Evolutionary conservation across 2,329 filamentous ascomycete species (phyloP), one percentile per base, ranked within the genome.

Genomic region (Eutypa lata): DNA sequence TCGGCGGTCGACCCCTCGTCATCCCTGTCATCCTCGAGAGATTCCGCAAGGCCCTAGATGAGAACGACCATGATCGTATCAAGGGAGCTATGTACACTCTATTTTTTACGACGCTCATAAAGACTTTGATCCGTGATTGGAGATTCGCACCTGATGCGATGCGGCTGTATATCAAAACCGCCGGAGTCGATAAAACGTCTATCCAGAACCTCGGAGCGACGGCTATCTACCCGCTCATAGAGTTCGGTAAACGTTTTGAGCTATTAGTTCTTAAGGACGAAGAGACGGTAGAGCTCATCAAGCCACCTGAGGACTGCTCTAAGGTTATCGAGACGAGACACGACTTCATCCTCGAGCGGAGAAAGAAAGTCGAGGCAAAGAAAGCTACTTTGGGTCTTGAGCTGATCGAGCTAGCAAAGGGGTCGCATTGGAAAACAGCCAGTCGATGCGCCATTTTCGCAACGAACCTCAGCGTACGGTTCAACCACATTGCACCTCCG

Each of bases 391-490:
- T 99, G 24, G 90, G 92, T 0, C 76, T 90, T 51, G 91, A 97
- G 67, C 78, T 99, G 31, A 88, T 92, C 3, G 83, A 88, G 54
- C 75, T 88, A 54, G 89, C 91, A 2, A 86, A 84, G 62, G 83
- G 83, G 3, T 90, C 91, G 1, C 95, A 99, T 67, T 99, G 94
- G 94, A 97, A 96, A 76, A 92, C 96, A 62, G 93, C 93, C 6
- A 91, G 86, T 48, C 82, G 93, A 26, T 96, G 92, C 52, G 89
- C 90, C 10, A 89, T 95, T 35, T 94, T 99, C 67, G 90, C 96
- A 4, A 85, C 93, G 52, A 96, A 94, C 55, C 80, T 97, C 57
- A 93, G 91, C 53, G 83, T 97, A 57, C 87, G 94, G n/a, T 96
- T 97, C 63, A 88, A 97, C 59, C 88, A 84, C 18, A 83, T 99